Evolutionary conservation across 1,284 basidiomycete genomes (phyloP), one percentile per base, ranked within the genome.

Genomic region (Malassezia sp.): DNA sequence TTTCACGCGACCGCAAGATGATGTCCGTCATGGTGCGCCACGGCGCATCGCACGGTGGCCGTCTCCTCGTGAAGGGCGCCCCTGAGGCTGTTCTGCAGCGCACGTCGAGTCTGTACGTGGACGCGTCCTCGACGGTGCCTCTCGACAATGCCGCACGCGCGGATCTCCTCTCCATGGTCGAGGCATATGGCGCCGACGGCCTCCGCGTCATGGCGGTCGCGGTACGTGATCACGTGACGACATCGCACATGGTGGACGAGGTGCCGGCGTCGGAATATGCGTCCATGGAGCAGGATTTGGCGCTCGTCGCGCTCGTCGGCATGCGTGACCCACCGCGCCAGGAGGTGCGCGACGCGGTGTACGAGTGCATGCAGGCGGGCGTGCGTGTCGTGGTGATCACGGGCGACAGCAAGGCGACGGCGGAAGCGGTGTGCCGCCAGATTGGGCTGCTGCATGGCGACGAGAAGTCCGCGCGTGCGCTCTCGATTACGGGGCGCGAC

Each of bases 291-390:
- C 57, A 63, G 28, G 45, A 58, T 12, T 78, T 99, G 61, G 85
- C 84, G 1, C 91, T 99, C 70, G 86, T 95, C 48, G 89, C 87
- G 22, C 76, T 99, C 26, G 87, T 93, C 42, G 93, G 88, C 47
- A 97, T 97, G 91, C 78, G 91, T 27, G 93, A 99, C 69, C 93
- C 91, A 12, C 93, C 93, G 12, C 83, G 93, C 21, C 90, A 90
- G 11, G 93, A 96, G 73, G 91, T 90, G 21, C 78, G 78, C 34
- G 75, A 73, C 29, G 91, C 93, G 12, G 82, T 99, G 31, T 83
- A 82, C 30, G 86, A 86, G 67, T 96, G 90, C 74, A 80, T 77
- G 57, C 81, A 83, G 21, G 93, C 93, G 3, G 93, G 93, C 20
- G 95, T 99, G 60, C 80, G 89, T 33, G 88, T 95, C 32, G 82